These are phyloP conservation scores for Fraxinus ornus DNA, from an alignment of 305 asterid genomes.

Conservation along the genomic window DNA sequence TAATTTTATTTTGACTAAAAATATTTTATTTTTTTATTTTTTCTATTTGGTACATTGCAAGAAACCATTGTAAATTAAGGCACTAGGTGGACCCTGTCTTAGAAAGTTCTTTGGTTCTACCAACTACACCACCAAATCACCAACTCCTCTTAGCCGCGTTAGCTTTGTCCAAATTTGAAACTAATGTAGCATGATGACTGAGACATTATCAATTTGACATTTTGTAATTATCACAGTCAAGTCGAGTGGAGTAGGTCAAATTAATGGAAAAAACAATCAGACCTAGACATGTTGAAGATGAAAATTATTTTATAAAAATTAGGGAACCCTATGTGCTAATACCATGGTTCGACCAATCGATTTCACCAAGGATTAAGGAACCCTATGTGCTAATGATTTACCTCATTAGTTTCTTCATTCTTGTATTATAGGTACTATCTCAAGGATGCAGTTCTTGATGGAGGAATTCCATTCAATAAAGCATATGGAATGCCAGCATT, in stretches of 20 bases:
- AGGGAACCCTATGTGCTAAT: not conserved
- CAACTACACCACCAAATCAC: not conserved
- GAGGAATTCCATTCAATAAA: slow-evolving; percentile 67
- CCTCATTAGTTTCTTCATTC: not conserved
- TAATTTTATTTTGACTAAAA: not conserved
- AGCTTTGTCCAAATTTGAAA: not conserved
- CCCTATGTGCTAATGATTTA: not conserved
- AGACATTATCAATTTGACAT: not conserved
- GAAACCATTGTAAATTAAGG: not conserved
- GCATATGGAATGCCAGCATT: slow-evolving; percentile 68
- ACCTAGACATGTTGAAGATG: not conserved
- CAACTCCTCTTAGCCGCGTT: not conserved
- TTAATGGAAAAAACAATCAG: not conserved
- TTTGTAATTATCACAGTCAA: not conserved
- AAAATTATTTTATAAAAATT: no score
- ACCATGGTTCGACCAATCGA: not conserved
- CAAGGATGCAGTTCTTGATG: slow-evolving; percentile 64
- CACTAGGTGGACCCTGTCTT: not conserved
- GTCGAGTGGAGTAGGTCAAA: not conserved
- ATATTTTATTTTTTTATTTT: no score
- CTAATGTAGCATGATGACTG: not conserved
- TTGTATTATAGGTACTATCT: slow-evolving; percentile 48
- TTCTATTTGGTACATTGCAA: not conserved
- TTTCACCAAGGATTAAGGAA: not conserved
- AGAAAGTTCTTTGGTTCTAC: not conserved